phyloP scores from a whole-genome alignment of 2,329 filamentous ascomycete species.

The Xylariales sp. region DNA sequence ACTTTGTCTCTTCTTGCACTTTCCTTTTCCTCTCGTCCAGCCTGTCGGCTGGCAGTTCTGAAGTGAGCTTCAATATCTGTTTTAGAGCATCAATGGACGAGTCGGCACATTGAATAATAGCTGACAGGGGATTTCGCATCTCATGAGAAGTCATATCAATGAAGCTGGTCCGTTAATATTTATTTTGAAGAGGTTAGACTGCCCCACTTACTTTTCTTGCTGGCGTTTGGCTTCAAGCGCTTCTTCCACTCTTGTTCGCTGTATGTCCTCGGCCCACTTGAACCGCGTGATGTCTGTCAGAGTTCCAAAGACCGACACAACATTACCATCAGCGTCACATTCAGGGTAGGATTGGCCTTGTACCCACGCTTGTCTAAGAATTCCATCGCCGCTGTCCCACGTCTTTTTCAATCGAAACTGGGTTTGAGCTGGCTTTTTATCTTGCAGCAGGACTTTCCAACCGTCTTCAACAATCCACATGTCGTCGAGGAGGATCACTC shows the following conservation, averaged over 20 bases:
- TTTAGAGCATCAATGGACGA: constrained; percentile 56
- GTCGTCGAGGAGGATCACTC: constrained; percentile 65
- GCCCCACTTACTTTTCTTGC: no score
- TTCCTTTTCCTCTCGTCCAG: constrained; percentile 33
- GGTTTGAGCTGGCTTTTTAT: constrained; percentile 60
- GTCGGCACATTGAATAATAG: constrained; percentile 71
- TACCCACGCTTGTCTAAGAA: constrained; percentile 65
- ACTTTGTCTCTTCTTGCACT: constrained; percentile 38
- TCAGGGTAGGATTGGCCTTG: constrained; percentile 74
- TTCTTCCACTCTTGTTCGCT: constrained; percentile 73
- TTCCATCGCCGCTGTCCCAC: constrained; percentile 56
- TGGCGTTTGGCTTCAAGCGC: constrained; percentile 75
- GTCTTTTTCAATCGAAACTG: constrained; percentile 72
- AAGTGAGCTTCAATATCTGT: constrained; percentile 23
- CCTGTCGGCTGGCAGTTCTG: constrained; percentile 10
- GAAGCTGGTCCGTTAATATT: no score
- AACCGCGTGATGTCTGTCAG: constrained; percentile 84
- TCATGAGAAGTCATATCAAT: constrained; percentile 73
- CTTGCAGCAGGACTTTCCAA: constrained; percentile 59
- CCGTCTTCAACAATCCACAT: constrained; percentile 49
- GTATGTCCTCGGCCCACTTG: constrained; percentile 78
- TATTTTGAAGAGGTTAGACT: no score
- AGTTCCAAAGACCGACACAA: constrained; percentile 74
- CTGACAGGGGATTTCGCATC: constrained; percentile 72
- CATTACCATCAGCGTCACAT: constrained; percentile 54